These are phyloP conservation scores for Phaeosphaeria sp. DNA, from an alignment of 2,329 filamentous ascomycete species.

Conservation along the genomic window DNA sequence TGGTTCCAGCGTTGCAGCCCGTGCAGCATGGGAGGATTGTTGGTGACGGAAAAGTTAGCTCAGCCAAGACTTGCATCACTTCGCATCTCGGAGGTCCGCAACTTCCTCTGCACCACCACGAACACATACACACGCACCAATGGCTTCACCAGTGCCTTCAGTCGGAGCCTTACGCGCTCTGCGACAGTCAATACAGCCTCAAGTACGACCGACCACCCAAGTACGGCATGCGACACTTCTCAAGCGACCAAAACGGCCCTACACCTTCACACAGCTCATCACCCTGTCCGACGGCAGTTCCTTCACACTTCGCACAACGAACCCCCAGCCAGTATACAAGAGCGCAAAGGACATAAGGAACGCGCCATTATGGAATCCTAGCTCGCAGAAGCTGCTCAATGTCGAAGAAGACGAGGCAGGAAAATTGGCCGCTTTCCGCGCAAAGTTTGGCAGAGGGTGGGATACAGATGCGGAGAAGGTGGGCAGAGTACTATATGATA, in stretches of 20 bases:
- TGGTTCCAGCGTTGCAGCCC: not conserved
- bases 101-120: slow-evolving; percentile 15
- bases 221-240: slow-evolving; percentile 85
- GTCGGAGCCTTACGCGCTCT: slow-evolving; percentile 40
- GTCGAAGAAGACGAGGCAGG: slow-evolving; percentile 96
- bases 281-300: slow-evolving; percentile 90
- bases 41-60: slow-evolving; percentile 21
- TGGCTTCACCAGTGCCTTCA: slow-evolving; percentile 43
- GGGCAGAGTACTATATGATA: not conserved
- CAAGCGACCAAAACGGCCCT: slow-evolving; percentile 86
- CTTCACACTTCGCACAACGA: slow-evolving; percentile 80
- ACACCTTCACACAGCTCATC: slow-evolving; percentile 96
- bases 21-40: slow-evolving; percentile 4
- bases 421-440: slow-evolving; percentile 82
- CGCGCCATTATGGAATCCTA: slow-evolving; percentile 89
- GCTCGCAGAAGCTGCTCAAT: slow-evolving; percentile 78
- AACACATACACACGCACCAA: slow-evolving; percentile 18
- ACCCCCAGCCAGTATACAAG: slow-evolving; percentile 68
- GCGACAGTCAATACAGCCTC: slow-evolving; percentile 31
- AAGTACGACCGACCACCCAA: slow-evolving; percentile 53
- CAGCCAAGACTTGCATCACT: slow-evolving; percentile 14
- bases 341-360: slow-evolving; percentile 86
- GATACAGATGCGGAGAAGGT: slow-evolving; percentile 59
- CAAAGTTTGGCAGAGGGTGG: slow-evolving; percentile 82
- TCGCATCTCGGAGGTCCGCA: slow-evolving; percentile 29